phyloP scores from a whole-genome alignment of 306 rosid genomes.

The Delonix regia region DNA sequence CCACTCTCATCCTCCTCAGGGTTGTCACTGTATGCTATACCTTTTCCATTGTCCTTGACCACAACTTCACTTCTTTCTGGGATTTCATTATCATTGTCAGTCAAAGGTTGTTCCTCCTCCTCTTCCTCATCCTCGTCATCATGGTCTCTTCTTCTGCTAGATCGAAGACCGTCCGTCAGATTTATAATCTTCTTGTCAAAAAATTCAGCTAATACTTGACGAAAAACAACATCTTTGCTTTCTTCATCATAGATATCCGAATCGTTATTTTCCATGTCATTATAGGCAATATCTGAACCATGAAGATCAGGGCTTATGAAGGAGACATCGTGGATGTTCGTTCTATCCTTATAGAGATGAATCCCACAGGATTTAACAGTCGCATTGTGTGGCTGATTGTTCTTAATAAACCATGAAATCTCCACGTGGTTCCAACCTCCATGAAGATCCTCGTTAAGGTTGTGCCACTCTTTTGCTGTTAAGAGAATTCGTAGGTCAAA shows the following conservation, averaged over 20 bases:
- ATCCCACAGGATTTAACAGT: slow-evolving; percentile 34
- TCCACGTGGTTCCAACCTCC: slow-evolving; percentile 37
- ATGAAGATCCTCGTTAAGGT: slow-evolving; percentile 23
- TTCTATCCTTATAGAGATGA: slow-evolving; percentile 38
- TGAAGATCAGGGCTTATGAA: slow-evolving; percentile 31
- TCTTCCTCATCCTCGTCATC: not conserved
- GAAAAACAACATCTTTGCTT: slow-evolving; percentile 19
- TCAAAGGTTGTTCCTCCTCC: not conserved
- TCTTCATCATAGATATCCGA: slow-evolving; percentile 36
- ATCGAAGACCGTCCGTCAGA: slow-evolving; percentile 14
- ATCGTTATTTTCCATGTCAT: not conserved
- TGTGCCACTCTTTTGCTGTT: not conserved
- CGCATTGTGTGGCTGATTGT: not conserved
- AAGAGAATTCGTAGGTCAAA: slow-evolving; percentile 28
- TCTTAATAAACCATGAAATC: slow-evolving; percentile 22
- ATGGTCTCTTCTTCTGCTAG: not conserved
- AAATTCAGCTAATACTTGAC: slow-evolving; percentile 7
- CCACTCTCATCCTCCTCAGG: not conserved
- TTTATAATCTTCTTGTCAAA: not conserved
- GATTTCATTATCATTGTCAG: not conserved
- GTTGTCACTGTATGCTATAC: not conserved
- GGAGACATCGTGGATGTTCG: slow-evolving; percentile 32
- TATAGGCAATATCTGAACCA: slow-evolving; percentile 15
- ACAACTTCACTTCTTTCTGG: slow-evolving; percentile 2
- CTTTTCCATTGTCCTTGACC: slow-evolving; percentile 6